Conservation (phyloP, 2,329 filamentous ascomycete genomes). For the Ophiosphaerella narmari region DNA sequence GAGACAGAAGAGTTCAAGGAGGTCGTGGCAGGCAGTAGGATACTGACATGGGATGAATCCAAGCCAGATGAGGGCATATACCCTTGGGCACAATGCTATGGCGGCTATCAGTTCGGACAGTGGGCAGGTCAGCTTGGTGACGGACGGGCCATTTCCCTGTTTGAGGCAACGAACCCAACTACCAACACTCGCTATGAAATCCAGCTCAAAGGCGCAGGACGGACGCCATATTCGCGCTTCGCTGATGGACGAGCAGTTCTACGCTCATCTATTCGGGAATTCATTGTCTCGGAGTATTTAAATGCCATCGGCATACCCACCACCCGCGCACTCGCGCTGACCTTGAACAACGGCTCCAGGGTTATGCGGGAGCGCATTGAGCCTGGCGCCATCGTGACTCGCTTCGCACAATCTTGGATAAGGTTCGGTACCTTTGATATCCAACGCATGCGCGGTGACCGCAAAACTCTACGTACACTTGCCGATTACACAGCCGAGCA, state of each 20-base stretch:
- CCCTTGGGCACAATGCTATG: conserved; percentile 98
- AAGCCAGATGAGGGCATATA: conserved; percentile 66
- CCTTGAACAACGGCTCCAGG: conserved; percentile 63
- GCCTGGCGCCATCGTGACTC: conserved; percentile 87
- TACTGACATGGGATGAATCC: conserved; percentile 77
- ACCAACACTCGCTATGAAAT: conserved; percentile 81
- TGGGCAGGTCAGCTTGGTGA: conserved; percentile 98
- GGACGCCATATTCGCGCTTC: conserved; percentile 94
- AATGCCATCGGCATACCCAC: conserved; percentile 84
- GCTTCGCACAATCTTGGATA: conserved; percentile 91
- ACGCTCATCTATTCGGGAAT: conserved; percentile 90
- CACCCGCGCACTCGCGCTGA: conserved; percentile 84
- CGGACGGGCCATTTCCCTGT: conserved; percentile 90
- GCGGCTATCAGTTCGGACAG: conserved; percentile 71
- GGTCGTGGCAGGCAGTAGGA: conserved; percentile 79
- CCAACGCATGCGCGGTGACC: conserved; percentile 79
- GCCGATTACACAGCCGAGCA: conserved; percentile 86
- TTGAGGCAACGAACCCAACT: conserved; percentile 78
- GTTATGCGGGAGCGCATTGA: conserved; percentile 82
- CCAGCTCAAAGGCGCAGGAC: conserved; percentile 90
- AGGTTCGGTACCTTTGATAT: conserved; percentile 96
- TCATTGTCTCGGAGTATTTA: conserved; percentile 86
- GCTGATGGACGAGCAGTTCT: conserved; percentile 95
- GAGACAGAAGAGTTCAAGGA: conserved; percentile 74
- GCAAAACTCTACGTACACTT: conserved; percentile 72